Percentiles rank a stretch among this genome's conserved stretches.
phyloP scores from a whole-genome alignment of 2,329 filamentous ascomycete genomes.

The Endoconidiophora laricicola region DNA sequence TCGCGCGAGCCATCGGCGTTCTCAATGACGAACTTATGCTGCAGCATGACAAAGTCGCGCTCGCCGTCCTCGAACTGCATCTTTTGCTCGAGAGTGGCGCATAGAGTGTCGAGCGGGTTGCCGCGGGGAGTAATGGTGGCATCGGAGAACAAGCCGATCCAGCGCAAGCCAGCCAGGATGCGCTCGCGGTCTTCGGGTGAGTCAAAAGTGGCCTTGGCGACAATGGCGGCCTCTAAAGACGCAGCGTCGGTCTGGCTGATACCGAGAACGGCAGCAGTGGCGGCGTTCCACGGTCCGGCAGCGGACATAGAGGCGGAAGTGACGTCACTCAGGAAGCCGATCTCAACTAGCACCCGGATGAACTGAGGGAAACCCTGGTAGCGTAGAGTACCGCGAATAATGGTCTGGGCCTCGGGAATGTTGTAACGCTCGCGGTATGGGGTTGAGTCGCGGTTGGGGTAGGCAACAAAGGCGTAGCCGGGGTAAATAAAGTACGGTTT shows the following conservation, averaged over 20 bases:
- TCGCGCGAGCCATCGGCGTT: slow-evolving; percentile 61
- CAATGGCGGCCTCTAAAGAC: slow-evolving; percentile 58
- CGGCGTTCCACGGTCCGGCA: slow-evolving; percentile 66
- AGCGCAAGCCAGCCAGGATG: slow-evolving; percentile 55
- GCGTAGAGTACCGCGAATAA: slow-evolving; percentile 66
- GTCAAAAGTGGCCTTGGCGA: slow-evolving; percentile 56
- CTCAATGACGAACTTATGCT: slow-evolving; percentile 75
- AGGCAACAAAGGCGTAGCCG: slow-evolving; percentile 77
- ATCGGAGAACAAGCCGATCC: slow-evolving; percentile 53
- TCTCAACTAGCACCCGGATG: slow-evolving; percentile 71
- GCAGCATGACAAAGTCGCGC: slow-evolving; percentile 67
- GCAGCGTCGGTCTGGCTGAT: slow-evolving; percentile 47
- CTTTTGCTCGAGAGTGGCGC: slow-evolving; percentile 76
- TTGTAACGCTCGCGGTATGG: slow-evolving; percentile 75
- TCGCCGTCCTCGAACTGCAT: slow-evolving; percentile 74
- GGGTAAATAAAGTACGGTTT: slow-evolving; percentile 87
- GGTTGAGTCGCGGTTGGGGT: slow-evolving; percentile 84
- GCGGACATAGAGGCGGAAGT: slow-evolving; percentile 47
- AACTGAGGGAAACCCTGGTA: slow-evolving; percentile 87
- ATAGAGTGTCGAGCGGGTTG: slow-evolving; percentile 81
- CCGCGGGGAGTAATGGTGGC: slow-evolving; percentile 52
- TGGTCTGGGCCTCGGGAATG: slow-evolving; percentile 84
- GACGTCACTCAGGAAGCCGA: slow-evolving; percentile 70
- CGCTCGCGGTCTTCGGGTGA: slow-evolving; percentile 45
- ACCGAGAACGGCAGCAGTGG: slow-evolving; percentile 59